Base-by-base conservation (phyloP, 2,329 filamentous ascomycete species). In the Paecilomyces dactylethromorphus region DNA sequence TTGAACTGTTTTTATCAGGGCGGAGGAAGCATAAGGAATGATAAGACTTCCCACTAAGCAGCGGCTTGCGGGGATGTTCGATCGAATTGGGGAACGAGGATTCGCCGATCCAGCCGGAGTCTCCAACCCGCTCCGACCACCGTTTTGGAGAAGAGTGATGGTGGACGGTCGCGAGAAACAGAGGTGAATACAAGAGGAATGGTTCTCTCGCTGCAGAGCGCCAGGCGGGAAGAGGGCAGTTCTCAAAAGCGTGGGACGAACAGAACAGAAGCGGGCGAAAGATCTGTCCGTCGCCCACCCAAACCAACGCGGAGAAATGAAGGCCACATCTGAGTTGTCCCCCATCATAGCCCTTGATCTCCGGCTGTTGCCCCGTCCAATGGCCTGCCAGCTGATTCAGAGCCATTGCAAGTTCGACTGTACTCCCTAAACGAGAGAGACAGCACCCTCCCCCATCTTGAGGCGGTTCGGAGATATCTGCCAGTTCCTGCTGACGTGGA, bases 21-120 rank as follows among this genome's bases (percentile, higher is more conserved):
- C 21, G 50, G 50, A 52, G 50, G 26, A 24, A 11, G 33, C 61
- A 64, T 63, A 58, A 57, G 54, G 45, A 56, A 63, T 45, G 65
- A 68, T 64, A 65, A 64, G 62, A 59, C 56, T 57, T 35, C 60
- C 59, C 62, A 61, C 64, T 63, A 56, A 58, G 56, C 54, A 60
- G 62, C 57, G 53, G 58, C 59, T 59, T 67, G 65, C 65, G 65
- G 65, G 65, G 64, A 65, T 61, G 53, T 59, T 65, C 63, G 63
- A 63, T 61, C 62, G 49, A 64, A 60, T 60, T 64, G 59, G 62
- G 56, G 56, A 56, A 58, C 60, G 60, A 57, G 58, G 63, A 66
- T 63, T 63, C 61, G 64, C 59, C 60, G 65, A 63, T 65, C 60
- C 59, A 61, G 29, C 35, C 33, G 11, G 56, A 56, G 13, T 15